Evolutionary conservation across 2,329 filamentous ascomycete genomes (phyloP), one percentile per base, ranked within the genome.

Genomic region (Arachnopeziza araneosa): DNA sequence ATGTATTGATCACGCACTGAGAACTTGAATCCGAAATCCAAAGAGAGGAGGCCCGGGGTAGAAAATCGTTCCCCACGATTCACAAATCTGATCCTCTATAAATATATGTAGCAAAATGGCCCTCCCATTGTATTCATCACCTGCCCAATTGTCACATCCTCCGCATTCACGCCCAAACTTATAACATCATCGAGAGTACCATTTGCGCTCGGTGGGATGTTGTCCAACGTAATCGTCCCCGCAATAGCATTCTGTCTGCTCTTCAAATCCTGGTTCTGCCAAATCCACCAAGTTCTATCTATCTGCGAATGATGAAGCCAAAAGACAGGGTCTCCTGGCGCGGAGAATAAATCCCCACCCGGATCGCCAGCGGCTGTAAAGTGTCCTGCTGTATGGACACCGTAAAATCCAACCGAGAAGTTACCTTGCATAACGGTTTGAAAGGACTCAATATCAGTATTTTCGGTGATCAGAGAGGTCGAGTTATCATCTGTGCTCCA

Each of bases 271-370:
- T 77, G 73, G 58, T 77, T 78, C 69, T 80, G 78, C 78, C 78
- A 80, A 64, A 80, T 76, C 68, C 76, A 79, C 68, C 77, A 79
- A 53, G 77, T 70, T 14, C 78, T 72, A 61, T 81, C 78, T 56
- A 81, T 75, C 63, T 77, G 73, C 0, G 70, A 76, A 58, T 80
- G 78, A 62, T 80, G 78, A 9, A 78, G 66, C 60, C 73, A 79
- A 68, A 80, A 80, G 1, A 68, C 75, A 1, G 78, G 78, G 60
- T 80, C 78, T 4, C 75, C 71, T 0, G 78, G 74, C 10, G 76
- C 77, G 52, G 76, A 73, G 62, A 75, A 75, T 63, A 77, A 72
- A 61, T 80, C 79, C 52, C 75, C 71, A 23, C 77, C 77, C 19
- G 78, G 78, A 64, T 80, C 78, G 50, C 79, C 79, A 14, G 75